These are phyloP conservation scores for Plenodomus biglobosus DNA, from an alignment of 2,329 filamentous ascomycete genomes.

Conservation along the genomic window DNA sequence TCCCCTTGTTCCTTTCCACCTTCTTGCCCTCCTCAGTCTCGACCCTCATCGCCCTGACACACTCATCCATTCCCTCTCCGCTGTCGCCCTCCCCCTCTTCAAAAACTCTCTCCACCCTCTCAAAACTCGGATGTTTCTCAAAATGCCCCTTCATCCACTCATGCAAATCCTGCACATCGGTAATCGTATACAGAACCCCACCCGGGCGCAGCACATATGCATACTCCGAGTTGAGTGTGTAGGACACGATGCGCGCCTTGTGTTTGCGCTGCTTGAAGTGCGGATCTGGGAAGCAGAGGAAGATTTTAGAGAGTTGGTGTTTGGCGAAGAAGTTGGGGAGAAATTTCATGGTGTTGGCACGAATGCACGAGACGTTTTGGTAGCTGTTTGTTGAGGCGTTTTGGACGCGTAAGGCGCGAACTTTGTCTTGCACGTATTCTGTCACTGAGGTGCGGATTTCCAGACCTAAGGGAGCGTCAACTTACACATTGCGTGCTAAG, in stretches of 20 bases:
- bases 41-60: conserved; percentile 71
- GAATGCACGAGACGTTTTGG: conserved; percentile 85
- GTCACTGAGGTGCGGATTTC: conserved; percentile 91
- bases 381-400: conserved; percentile 59
- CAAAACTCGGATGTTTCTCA: conserved; percentile 74
- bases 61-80: conserved; percentile 68
- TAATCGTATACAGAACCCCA: conserved; percentile 92
- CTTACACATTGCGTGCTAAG: not conserved
- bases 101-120: conserved; percentile 58
- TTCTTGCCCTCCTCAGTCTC: conserved; percentile 99
- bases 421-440: conserved; percentile 85
- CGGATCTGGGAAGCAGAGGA: conserved; percentile 97
- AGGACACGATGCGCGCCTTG: conserved; percentile 91
- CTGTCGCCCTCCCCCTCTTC: conserved; percentile 66
- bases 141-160: conserved; percentile 92
- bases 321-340: conserved; percentile 94
- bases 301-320: conserved; percentile 82
- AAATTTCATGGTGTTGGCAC: conserved; percentile 98
- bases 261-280: conserved; percentile 98
- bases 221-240: conserved; percentile 88
- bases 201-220: conserved; percentile 82
- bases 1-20: conserved; percentile 83
- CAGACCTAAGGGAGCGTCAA: conserved; percentile 62
- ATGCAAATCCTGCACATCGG: conserved; percentile 92
- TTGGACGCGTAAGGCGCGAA: conserved; percentile 75